Percentiles rank a stretch among this genome's conserved stretches.
Conservation (phyloP, 495 filamentous ascomycete genomes). For the Penicillium cosmopolitanum region DNA sequence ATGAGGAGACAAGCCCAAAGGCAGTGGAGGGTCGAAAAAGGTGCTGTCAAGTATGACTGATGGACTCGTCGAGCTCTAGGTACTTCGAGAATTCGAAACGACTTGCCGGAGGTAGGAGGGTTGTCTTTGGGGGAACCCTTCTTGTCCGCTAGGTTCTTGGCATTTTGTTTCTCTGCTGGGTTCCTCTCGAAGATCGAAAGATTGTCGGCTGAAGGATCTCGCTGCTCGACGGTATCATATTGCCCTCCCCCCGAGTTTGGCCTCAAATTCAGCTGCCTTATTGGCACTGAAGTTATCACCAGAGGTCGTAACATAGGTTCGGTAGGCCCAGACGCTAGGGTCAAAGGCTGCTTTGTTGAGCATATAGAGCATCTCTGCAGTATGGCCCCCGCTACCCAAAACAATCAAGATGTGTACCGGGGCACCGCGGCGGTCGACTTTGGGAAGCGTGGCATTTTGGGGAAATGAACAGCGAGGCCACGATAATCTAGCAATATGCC, state of each 20-base stretch:
- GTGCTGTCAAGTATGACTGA: constrained; percentile 72
- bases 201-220: neutral
- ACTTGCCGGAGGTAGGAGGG: neutral
- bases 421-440: constrained; percentile 32
- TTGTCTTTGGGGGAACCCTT: neutral
- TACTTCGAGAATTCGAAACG: constrained; percentile 58
- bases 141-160: neutral
- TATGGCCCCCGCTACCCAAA: constrained; percentile 92
- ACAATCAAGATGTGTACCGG: constrained; percentile 76
- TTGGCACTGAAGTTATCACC: constrained; percentile 75
- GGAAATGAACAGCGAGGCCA: constrained; percentile 33
- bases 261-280: constrained; percentile 70
- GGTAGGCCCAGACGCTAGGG: constrained; percentile 58
- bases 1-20: constrained; percentile 51
- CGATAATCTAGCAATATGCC: constrained; percentile 26
- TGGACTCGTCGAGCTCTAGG: constrained; percentile 76
- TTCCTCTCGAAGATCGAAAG: neutral
- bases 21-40: constrained; percentile 60
- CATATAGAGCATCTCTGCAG: constrained; percentile 88
- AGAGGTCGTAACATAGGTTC: constrained; percentile 79
- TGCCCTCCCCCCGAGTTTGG: constrained; percentile 22
- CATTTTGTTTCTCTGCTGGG: constrained; percentile 4
- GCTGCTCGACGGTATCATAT: neutral
- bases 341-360: constrained; percentile 55
- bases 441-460: constrained; percentile 37